phyloP scores from a whole-genome alignment of 345 rosid genomes.

The Excoecaria agallocha region DNA sequence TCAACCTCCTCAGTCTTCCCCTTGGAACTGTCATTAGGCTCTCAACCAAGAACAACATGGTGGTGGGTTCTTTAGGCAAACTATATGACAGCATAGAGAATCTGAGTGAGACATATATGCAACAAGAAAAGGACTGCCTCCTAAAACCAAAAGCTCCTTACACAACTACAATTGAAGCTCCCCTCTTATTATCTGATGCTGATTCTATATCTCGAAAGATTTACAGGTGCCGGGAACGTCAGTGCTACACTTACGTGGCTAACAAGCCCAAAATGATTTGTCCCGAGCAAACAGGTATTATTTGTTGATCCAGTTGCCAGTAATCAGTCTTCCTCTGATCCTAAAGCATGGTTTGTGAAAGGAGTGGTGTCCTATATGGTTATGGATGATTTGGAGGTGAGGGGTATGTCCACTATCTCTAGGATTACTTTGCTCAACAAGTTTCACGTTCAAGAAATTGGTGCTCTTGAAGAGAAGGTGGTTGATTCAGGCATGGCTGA shows the following conservation, averaged over 20 bases:
- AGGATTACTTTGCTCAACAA: neutral
- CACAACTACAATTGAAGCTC: neutral
- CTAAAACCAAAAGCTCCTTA: neutral
- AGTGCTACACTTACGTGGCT: neutral
- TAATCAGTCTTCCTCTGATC: no score
- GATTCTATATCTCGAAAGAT: neutral
- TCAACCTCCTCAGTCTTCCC: no score
- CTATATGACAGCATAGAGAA: neutral
- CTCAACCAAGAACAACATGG: neutral
- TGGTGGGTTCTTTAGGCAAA: no score
- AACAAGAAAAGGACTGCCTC: neutral
- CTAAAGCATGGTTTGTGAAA: neutral
- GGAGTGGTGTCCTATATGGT: slow-evolving; percentile 15
- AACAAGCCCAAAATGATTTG: neutral
- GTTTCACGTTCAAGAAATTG: neutral
- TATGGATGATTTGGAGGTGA: slow-evolving; percentile 19
- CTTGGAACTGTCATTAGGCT: neutral
- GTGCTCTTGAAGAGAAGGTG: slow-evolving; percentile 15
- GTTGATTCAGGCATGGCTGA: neutral
- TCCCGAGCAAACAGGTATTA: neutral
- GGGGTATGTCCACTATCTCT: slow-evolving; percentile 13
- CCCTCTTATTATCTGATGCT: neutral
- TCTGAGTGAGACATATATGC: neutral
- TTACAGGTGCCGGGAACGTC: neutral
- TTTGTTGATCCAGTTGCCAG: no score